phyloP scores from a whole-genome alignment of 2,329 filamentous ascomycete species.

The Nothopassalora personata region DNA sequence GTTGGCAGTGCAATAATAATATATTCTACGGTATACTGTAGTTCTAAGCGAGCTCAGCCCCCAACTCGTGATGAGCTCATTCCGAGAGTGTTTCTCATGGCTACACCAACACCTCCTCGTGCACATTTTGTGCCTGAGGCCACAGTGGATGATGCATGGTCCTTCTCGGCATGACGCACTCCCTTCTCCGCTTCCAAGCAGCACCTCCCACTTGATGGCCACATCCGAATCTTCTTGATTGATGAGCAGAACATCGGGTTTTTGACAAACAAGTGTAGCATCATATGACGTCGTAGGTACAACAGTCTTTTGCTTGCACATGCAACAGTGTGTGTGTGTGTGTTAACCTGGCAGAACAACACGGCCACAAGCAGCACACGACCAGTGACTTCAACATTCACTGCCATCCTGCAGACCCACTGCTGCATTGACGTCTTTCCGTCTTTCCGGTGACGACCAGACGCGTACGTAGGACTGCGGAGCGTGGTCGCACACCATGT shows the following conservation, averaged over 20 bases:
- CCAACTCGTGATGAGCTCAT: too few relatives aligned
- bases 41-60: too few relatives aligned
- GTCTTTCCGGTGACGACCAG: background rate
- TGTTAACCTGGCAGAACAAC: background rate
- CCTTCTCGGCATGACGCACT: background rate
- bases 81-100: too few relatives aligned
- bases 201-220: background rate
- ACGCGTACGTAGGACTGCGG: background rate
- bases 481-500: constrained; percentile 21
- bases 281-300: background rate
- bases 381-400: constrained; percentile 3
- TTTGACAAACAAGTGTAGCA: background rate
- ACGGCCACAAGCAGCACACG: background rate
- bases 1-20: too few relatives aligned
- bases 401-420: background rate
- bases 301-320: background rate
- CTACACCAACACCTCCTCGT: too few relatives aligned
- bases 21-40: too few relatives aligned
- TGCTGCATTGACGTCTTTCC: background rate
- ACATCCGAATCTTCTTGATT: background rate
- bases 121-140: too few relatives aligned
- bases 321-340: background rate
- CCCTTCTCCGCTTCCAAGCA: background rate
- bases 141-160: too few relatives aligned
- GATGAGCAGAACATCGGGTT: background rate